Conservation (phyloP, 164 flowering plant species). For the Echeveria elegans region DNA sequence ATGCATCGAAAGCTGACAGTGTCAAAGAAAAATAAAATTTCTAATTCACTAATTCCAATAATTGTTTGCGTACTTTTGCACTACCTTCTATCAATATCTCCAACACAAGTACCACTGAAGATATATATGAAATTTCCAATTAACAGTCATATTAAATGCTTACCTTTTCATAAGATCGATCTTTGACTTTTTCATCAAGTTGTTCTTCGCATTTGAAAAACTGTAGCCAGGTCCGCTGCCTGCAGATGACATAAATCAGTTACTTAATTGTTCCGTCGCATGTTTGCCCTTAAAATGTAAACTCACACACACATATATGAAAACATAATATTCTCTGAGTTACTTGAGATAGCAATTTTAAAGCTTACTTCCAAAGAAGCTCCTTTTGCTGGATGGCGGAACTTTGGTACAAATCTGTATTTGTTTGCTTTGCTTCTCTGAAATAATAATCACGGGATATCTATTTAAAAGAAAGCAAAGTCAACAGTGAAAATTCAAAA, state of each 20-base stretch:
- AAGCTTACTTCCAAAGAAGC: slow-evolving; percentile 51
- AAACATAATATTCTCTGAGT: slow-evolving; percentile 3
- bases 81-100: neutral
- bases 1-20: neutral
- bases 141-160: neutral
- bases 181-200: slow-evolving; percentile 83
- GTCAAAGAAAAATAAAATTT: neutral
- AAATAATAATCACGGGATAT: neutral
- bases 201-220: slow-evolving; percentile 48
- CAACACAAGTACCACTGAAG: too few relatives aligned
- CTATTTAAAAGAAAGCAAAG: neutral
- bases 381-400: slow-evolving; percentile 65
- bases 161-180: slow-evolving; percentile 68
- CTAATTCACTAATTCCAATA: neutral
- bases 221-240: slow-evolving; percentile 40
- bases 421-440: slow-evolving; percentile 78
- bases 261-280: neutral
- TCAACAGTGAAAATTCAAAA: neutral
- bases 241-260: slow-evolving; percentile 17
- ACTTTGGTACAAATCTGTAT: slow-evolving; percentile 59
- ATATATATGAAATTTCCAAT: neutral
- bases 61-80: too few relatives aligned
- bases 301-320: neutral
- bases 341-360: neutral
- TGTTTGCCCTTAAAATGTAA: too few relatives aligned